Base-by-base conservation (phyloP, 352 stramenopile species). In the Pythium monospermum region DNA sequence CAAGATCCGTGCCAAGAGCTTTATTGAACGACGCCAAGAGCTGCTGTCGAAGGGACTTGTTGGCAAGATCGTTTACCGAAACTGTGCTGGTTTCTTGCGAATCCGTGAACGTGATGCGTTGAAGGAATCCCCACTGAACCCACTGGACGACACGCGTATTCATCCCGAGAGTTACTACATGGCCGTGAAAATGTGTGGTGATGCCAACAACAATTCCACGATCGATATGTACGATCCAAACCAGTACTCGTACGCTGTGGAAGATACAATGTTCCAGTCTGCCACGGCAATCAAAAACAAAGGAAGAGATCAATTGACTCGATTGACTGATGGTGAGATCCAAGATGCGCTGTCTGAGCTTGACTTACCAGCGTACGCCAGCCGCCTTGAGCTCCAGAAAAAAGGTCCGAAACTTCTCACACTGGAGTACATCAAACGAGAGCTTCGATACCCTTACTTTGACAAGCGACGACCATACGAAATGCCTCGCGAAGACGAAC, bases 181-280 rank as follows among this genome's bases (percentile, higher is more conserved):
- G 85, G 85, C 85, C 11, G 85, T 95, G 18, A 94, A 94, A 46
- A 95, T 95, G 61, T 95, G 85, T 53, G 85, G 85, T 44, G 83
- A 95, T 53, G 85, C 85, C 7, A 95, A 94, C 66, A 93, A 94
- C 66, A 94, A 95, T 57, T 92, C 83, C 28, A 94, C 83, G 3
- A 94, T 95, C 39, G 85, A 95, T 59, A 90, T 95, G 79, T 95
- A 93, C 42, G 85, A 95, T 30, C 85, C 85, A 28, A 91, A 92
- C 39, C 83, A 95, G 49, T 95, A 95, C 57, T 94, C 85, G 10
- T 94, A 93, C 39, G 83, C 82, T 3, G 85, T 95, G 6, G 85
- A 95, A 76, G 85, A 95, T 53, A 94, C 83, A 15, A 95, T 95
- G 85, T 95, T 91, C 52, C 83, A 95, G 59, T 94, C 83, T 35